Conservation (phyloP, 2,329 filamentous ascomycete genomes). For the Diaporthe citri region DNA sequence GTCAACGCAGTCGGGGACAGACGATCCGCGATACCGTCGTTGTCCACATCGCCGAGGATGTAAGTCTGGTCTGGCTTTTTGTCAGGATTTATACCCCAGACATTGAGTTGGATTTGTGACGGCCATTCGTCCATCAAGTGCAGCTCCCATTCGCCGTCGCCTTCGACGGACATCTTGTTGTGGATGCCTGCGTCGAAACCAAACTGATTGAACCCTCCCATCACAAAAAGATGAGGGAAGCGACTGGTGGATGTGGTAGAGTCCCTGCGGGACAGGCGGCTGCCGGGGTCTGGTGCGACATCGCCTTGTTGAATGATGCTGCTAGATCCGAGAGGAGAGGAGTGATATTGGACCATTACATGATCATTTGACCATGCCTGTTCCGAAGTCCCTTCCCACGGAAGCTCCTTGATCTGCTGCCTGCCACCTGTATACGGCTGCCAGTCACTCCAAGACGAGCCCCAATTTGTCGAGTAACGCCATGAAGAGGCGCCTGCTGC, state of each 20-base stretch:
- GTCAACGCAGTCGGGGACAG: slow-evolving; percentile 70
- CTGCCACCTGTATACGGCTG: slow-evolving; percentile 64
- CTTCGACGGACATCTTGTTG: slow-evolving; percentile 63
- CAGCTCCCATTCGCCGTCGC: slow-evolving; percentile 66
- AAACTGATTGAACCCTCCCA: slow-evolving; percentile 73
- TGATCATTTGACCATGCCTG: slow-evolving; percentile 74
- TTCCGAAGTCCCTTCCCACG: slow-evolving; percentile 69
- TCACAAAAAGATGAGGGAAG: slow-evolving; percentile 73
- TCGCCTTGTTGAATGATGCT: slow-evolving; percentile 72
- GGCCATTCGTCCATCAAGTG: slow-evolving; percentile 76
- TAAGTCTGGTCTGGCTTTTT: slow-evolving; percentile 71
- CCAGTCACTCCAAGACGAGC: slow-evolving; percentile 71
- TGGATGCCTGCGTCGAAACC: slow-evolving; percentile 72
- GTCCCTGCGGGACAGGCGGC: slow-evolving; percentile 18
- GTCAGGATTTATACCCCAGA: slow-evolving; percentile 76
- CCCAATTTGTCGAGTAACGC: slow-evolving; percentile 73
- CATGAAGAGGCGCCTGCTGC: slow-evolving; percentile 73
- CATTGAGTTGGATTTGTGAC: slow-evolving; percentile 70
- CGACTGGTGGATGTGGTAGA: slow-evolving; percentile 52
- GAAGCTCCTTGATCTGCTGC: slow-evolving; percentile 59
- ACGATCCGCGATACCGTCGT: slow-evolving; percentile 71
- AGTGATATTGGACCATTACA: slow-evolving; percentile 74
- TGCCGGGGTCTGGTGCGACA: slow-evolving; percentile 43
- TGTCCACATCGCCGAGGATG: slow-evolving; percentile 73
- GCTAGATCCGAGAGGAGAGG: slow-evolving; percentile 68